Conservation (phyloP, 2,329 filamentous ascomycete genomes). For the Botrytis cinerea region DNA sequence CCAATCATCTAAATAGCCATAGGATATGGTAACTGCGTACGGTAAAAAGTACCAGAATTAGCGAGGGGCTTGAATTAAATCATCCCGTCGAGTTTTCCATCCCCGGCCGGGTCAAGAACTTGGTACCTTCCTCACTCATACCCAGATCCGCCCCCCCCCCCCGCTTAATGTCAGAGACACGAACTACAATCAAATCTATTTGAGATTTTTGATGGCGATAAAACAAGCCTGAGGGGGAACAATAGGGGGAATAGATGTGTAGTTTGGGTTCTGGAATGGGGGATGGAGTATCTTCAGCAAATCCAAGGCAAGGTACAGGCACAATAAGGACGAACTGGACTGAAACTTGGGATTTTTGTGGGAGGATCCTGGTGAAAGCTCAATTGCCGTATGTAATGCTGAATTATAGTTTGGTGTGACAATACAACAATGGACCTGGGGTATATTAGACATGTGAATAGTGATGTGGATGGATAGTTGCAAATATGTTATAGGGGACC, state of each 20-base stretch:
- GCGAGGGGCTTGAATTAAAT: background rate
- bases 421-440: background rate
- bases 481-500: background rate
- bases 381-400: background rate
- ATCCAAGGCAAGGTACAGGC: background rate
- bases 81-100: background rate
- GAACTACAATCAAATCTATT: background rate
- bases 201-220: background rate
- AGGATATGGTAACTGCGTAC: background rate
- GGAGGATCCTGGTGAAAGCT: background rate
- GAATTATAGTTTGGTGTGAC: background rate
- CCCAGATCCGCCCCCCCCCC: background rate
- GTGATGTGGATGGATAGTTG: background rate
- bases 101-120: background rate
- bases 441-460: background rate
- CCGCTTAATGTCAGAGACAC: background rate
- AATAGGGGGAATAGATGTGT: background rate
- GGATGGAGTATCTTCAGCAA: background rate
- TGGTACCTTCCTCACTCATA: constrained; percentile 7
- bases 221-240: background rate
- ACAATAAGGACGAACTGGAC: constrained; percentile 6
- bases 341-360: constrained; percentile 15
- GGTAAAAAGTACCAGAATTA: background rate
- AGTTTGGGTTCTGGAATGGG: background rate
- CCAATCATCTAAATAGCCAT: background rate